Conservation (phyloP, 108 stramenopile genomes). For the Cyclotella kingstonii region DNA sequence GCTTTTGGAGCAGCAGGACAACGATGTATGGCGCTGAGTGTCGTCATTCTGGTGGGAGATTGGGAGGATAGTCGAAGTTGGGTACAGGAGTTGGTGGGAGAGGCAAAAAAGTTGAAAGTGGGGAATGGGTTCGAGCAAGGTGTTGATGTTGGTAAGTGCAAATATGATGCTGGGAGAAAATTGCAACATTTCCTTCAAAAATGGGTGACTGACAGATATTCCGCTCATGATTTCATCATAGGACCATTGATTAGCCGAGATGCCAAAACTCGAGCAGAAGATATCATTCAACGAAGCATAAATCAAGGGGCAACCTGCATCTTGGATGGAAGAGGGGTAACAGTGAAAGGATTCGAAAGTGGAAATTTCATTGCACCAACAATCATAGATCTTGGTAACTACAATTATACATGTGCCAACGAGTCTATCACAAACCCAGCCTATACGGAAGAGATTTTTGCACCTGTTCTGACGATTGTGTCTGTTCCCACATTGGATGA, state of each 20-base stretch:
- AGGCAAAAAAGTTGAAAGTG: slow-evolving; percentile 71
- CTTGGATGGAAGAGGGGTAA: slow-evolving; percentile 83
- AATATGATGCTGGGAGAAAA: no score
- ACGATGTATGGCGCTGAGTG: slow-evolving; percentile 93
- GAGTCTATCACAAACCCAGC: slow-evolving; percentile 52
- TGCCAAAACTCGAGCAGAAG: slow-evolving; percentile 70
- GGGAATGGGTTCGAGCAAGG: slow-evolving; percentile 79
- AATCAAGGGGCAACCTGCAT: slow-evolving; percentile 76
- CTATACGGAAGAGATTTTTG: slow-evolving; percentile 95
- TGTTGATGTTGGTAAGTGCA: slow-evolving; percentile 74
- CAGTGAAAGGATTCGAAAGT: slow-evolving; percentile 56
- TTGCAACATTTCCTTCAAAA: not conserved
- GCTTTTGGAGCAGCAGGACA: slow-evolving; percentile 94
- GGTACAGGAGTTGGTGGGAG: slow-evolving; percentile 55
- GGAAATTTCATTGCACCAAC: slow-evolving; percentile 92
- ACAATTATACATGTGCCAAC: slow-evolving; percentile 54
- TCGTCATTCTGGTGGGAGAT: slow-evolving; percentile 83
- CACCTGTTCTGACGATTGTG: slow-evolving; percentile 84
- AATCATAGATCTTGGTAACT: slow-evolving; percentile 51
- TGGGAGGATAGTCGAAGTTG: slow-evolving; percentile 39
- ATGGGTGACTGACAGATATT: not conserved
- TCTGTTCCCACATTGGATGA: slow-evolving; percentile 84
- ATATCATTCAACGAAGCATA: slow-evolving; percentile 68
- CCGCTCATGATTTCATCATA: not conserved
- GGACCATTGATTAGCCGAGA: slow-evolving; percentile 87